A percentile compares a stretch with the other conserved stretches of the same genome.
These are phyloP conservation scores for Endoconidiophora polonica DNA, from an alignment of 2,329 filamentous ascomycete species.

Conservation along the genomic window DNA sequence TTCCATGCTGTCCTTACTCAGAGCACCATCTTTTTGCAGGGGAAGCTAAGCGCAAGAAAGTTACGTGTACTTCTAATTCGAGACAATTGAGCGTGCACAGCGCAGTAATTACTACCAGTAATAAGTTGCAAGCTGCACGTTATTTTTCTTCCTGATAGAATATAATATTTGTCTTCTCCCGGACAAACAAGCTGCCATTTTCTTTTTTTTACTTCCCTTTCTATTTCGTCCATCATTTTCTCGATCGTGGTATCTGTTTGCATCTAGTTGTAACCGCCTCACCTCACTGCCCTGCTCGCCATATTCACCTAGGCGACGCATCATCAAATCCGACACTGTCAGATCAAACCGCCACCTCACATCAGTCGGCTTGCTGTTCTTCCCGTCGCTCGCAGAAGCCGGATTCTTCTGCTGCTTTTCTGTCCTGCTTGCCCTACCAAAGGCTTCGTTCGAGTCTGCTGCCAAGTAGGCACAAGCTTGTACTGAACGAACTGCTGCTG, in stretches of 20 bases:
- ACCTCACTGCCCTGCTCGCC: background rate
- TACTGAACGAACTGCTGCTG: too few relatives aligned
- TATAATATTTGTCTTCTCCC: background rate
- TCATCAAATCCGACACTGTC: too few relatives aligned
- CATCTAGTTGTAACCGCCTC: too few relatives aligned
- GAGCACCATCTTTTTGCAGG: background rate
- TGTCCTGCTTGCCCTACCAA: background rate
- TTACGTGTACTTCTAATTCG: constrained; percentile 11
- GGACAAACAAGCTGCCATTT: too few relatives aligned
- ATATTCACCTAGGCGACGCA: too few relatives aligned
- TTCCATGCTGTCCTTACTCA: constrained; percentile 7
- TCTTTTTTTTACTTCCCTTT: background rate
- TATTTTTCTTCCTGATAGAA: background rate
- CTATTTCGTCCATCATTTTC: background rate
- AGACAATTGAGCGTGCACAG: constrained; percentile 2
- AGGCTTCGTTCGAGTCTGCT: too few relatives aligned
- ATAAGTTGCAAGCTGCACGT: background rate
- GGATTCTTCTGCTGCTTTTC: constrained; percentile 6
- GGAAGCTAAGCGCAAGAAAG: constrained; percentile 1
- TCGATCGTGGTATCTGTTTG: background rate
- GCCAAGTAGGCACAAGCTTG: too few relatives aligned
- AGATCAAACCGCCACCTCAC: background rate
- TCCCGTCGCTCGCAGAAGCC: constrained; percentile 6
- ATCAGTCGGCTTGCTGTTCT: background rate
- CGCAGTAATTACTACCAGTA: background rate